These are phyloP conservation scores for Misopates orontium DNA, from an alignment of 257 asterid genomes.

Conservation along the genomic window DNA sequence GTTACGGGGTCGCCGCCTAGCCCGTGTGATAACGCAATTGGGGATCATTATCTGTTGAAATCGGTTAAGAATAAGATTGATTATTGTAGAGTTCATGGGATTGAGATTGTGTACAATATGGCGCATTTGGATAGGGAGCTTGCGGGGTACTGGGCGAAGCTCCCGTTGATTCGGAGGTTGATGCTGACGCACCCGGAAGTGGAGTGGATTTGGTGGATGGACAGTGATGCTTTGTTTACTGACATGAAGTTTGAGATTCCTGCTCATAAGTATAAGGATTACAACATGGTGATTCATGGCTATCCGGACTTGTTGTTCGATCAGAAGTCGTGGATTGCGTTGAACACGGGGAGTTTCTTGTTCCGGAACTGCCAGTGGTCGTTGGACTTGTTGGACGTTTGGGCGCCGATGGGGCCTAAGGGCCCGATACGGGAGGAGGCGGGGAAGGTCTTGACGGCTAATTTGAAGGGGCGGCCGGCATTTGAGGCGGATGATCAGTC, in stretches of 20 bases:
- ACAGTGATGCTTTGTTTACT: slow-evolving; percentile 87
- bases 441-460: slow-evolving; percentile 78
- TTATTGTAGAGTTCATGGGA: slow-evolving; percentile 92
- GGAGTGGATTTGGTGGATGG: slow-evolving; percentile 99
- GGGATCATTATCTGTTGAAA: slow-evolving; percentile 89
- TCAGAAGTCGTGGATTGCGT: slow-evolving; percentile 86
- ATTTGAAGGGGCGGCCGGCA: slow-evolving; percentile 85
- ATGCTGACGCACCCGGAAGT: slow-evolving; percentile 96
- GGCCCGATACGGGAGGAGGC: slow-evolving; percentile 86
- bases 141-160: slow-evolving; percentile 87
- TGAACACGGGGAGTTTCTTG: slow-evolving; percentile 89
- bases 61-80: slow-evolving; percentile 81
- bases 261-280: slow-evolving; percentile 51
- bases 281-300: slow-evolving; percentile 83
- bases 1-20: slow-evolving; percentile 81
- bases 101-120: slow-evolving; percentile 89
- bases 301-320: slow-evolving; percentile 70
- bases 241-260: slow-evolving; percentile 86
- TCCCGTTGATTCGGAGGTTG: slow-evolving; percentile 77
- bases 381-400: slow-evolving; percentile 85
- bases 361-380: slow-evolving; percentile 91
- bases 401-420: slow-evolving; percentile 97
- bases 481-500: slow-evolving; percentile 98
- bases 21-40: slow-evolving; percentile 88
- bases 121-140: slow-evolving; percentile 87